Conservation (phyloP, 129 eudicot species). For the Centaurea solstitialis region DNA sequence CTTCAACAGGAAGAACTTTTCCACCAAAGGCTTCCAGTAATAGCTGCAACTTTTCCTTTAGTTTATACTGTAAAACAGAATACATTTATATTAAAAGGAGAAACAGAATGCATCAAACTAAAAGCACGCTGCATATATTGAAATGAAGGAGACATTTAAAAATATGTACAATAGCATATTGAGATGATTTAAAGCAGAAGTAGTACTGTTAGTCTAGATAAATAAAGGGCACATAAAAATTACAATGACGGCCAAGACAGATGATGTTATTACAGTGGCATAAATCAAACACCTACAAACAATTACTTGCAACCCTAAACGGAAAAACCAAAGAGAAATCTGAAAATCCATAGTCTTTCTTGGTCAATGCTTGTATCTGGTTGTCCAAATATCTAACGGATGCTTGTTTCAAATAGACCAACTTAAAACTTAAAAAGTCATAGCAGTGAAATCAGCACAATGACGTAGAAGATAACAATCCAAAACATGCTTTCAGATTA, state of each 20-base stretch:
- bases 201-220: not conserved
- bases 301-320: not conserved
- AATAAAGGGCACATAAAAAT: not conserved
- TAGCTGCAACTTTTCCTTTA: conserved; percentile 51
- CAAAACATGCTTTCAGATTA: not conserved
- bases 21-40: conserved; percentile 79
- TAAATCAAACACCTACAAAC: not conserved
- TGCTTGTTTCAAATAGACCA: not conserved
- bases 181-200: not conserved
- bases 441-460: not conserved
- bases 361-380: not conserved
- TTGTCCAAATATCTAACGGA: not conserved
- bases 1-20: conserved; percentile 50
- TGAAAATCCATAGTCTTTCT: not conserved
- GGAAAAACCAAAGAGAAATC: not conserved
- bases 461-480: not conserved
- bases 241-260: not conserved
- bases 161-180: not conserved
- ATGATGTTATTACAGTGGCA: not conserved
- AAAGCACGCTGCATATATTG: not conserved
- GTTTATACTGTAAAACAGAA: conserved; percentile 56
- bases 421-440: not conserved
- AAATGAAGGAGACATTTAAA: not conserved
- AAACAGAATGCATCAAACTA: conserved; percentile 1
- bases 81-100: not conserved